A percentile compares a stretch with the other conserved stretches of the same genome.
These are phyloP conservation scores for Guyanaporus albipodus DNA, from an alignment of 768 basidiomycete species.

Conservation along the genomic window DNA sequence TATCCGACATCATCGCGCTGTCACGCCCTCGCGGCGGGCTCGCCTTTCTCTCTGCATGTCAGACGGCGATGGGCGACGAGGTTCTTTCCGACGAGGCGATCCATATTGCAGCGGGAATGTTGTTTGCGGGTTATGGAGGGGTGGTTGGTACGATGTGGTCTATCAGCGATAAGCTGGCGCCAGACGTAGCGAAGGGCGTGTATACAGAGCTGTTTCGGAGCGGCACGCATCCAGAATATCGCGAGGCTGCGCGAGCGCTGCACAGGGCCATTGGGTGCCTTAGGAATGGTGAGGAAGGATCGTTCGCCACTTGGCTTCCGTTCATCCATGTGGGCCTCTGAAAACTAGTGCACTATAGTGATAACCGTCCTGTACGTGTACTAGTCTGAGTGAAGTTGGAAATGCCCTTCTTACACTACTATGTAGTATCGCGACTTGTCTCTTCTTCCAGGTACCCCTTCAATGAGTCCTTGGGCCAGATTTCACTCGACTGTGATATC, in stretches of 20 bases:
- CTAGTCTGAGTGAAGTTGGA: too few species aligned
- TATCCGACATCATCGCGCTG: conserved; percentile 2
- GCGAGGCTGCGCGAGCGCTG: neutral
- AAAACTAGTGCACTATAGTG: too few species aligned
- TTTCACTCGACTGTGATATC: too few species aligned
- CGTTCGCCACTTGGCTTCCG: neutral
- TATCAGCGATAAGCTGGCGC: conserved; percentile 36
- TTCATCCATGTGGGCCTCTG: neutral
- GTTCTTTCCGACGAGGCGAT: conserved; percentile 35
- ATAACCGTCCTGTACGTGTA: too few species aligned
- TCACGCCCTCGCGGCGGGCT: conserved; percentile 25
- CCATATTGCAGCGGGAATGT: conserved; percentile 42
- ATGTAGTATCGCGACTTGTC: too few species aligned
- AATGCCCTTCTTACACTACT: too few species aligned
- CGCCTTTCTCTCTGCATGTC: conserved; percentile 46
- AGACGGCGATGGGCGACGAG: conserved; percentile 37
- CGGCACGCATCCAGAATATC: too few species aligned
- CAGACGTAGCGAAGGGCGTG: conserved; percentile 29
- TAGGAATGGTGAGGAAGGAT: neutral
- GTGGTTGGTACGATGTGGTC: conserved; percentile 45
- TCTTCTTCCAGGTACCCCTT: too few species aligned
- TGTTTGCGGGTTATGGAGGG: conserved; percentile 26
- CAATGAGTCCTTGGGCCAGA: too few species aligned
- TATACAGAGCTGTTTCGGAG: conserved; percentile 21
- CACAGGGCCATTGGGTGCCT: neutral